Evolutionary conservation across 352 stramenopile genomes (phyloP).

Genomic region (Globisporangium alternatum): DNA sequence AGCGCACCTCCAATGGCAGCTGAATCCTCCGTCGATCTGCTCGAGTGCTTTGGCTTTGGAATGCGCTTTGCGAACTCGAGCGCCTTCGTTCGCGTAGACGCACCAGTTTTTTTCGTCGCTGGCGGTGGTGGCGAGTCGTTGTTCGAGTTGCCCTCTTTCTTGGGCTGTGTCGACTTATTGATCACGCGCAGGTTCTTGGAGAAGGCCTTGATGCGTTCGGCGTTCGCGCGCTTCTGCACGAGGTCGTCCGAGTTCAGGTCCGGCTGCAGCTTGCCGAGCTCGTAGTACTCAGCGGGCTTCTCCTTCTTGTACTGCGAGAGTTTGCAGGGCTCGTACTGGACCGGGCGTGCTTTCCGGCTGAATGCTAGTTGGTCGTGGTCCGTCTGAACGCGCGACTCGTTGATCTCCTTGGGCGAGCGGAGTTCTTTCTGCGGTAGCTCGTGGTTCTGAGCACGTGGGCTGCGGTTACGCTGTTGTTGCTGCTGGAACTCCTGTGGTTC

Average conservation of each 20-base stretch:
- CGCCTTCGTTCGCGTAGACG: slow-evolving; percentile 65
- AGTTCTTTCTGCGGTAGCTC: slow-evolving; percentile 24
- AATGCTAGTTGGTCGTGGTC: slow-evolving; percentile 77
- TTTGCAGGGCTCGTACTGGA: slow-evolving; percentile 84
- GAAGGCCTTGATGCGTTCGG: slow-evolving; percentile 81
- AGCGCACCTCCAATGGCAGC: slow-evolving; percentile 9
- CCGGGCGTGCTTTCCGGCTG: slow-evolving; percentile 60
- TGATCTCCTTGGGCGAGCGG: slow-evolving; percentile 50
- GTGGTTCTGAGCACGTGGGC: not conserved
- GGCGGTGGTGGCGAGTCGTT: slow-evolving; percentile 13
- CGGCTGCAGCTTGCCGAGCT: slow-evolving; percentile 86
- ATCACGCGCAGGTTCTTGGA: slow-evolving; percentile 74
- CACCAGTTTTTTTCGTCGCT: slow-evolving; percentile 28
- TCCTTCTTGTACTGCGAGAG: slow-evolving; percentile 87
- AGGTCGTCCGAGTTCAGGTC: slow-evolving; percentile 82
- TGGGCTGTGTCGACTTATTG: slow-evolving; percentile 53
- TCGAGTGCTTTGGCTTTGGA: slow-evolving; percentile 52
- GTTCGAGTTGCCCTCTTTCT: slow-evolving; percentile 27
- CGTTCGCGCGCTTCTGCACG: slow-evolving; percentile 75
- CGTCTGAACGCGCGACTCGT: slow-evolving; percentile 52
- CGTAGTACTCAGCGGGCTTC: slow-evolving; percentile 81
- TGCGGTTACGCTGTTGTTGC: slow-evolving; percentile 10
- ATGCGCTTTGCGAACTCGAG: slow-evolving; percentile 80
- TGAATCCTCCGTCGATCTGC: slow-evolving; percentile 24
- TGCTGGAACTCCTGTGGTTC: slow-evolving; percentile 1